Evolutionary conservation across 805 yeast species (phyloP).

Genomic region (Zygotorulaspora sp.): DNA sequence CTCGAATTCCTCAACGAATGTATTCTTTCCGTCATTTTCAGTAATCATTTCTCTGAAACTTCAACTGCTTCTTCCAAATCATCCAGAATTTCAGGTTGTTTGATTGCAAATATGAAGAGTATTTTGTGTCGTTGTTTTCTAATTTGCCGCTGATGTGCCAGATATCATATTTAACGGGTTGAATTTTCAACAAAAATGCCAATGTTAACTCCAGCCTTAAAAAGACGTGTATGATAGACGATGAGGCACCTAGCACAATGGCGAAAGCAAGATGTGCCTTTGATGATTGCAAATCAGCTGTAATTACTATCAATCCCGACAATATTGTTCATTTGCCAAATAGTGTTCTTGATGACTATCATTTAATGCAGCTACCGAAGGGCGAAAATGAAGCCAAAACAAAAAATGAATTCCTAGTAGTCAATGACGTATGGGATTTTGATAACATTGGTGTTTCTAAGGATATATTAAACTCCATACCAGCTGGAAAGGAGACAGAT

Average conservation of each 20-base stretch:
- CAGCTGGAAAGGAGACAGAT: constrained; percentile 14
- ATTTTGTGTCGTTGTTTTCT: too few relatives aligned
- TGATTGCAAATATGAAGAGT: too few relatives aligned
- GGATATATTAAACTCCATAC: constrained; percentile 19
- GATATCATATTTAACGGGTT: too few relatives aligned
- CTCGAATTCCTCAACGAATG: background rate
- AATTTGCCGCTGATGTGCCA: too few relatives aligned
- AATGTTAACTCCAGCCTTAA: too few relatives aligned
- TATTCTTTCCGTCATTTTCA: background rate
- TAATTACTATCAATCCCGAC: constrained; percentile 16
- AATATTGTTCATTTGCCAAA: constrained; percentile 12
- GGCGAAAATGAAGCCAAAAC: background rate
- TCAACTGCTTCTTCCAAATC: too few relatives aligned
- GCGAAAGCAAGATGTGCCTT: constrained; percentile 26
- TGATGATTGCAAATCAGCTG: constrained; percentile 20
- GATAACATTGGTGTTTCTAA: constrained; percentile 75
- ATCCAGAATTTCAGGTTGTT: too few relatives aligned
- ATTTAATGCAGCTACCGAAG: constrained; percentile 18
- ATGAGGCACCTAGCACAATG: too few relatives aligned
- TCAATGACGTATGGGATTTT: constrained; percentile 69
- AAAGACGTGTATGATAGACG: too few relatives aligned
- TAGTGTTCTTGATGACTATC: constrained; percentile 15
- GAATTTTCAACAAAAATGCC: too few relatives aligned
- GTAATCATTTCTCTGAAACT: too few relatives aligned
- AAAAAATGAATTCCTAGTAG: constrained; percentile 37